Base-by-base conservation (phyloP, 441 rosid species). In the Croton setiger region DNA sequence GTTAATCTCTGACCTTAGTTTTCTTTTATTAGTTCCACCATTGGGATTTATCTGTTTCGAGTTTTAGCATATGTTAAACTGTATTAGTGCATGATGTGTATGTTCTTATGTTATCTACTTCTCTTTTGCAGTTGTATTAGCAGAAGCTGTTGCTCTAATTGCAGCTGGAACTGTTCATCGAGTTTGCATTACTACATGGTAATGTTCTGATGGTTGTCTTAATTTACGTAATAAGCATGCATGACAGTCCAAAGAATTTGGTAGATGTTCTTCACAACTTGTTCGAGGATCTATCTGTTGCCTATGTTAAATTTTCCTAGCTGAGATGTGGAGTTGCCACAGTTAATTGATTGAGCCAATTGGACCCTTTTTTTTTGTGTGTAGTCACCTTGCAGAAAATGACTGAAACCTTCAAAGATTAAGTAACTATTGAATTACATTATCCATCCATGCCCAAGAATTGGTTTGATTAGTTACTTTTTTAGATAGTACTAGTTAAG, bases 121-220 rank as follows among this genome's bases (percentile, higher is more conserved):
- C 15, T 61, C 8, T 67, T 51, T 78, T 80, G 79, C 88, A 93
- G 97, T 93, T 65, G 68, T 85, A 63, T 59, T 85, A 54, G 97
- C 96, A 4, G 96, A 91, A 79, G 85, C 67, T 44, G 77, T 91
- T 69, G 91, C 93, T 73, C 81, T 93, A 31, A 82, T 89, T 31
- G 90, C 90, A 18, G 94, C 98, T 60, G 66, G 91, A 81, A 93
- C 93, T 14, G 93, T 91, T 64, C 97, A 89, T 74, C 81, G 88
- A 31, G 94, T 91, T 78, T 86, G 93, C 80, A 91, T 93, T 72
- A 89, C 96, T 56, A 87, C 97, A 73, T 91, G 97, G 97, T 91
- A 83, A 80, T 81, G 47, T 70, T 73, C 41, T 20, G 14, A 36
- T 33, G 3, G 39, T n/a, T 4, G 31, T 64, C 63, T 45, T 33